Conservation (phyloP, 1,139 yeast genomes). For the Suhomyces ambrosiae region DNA sequence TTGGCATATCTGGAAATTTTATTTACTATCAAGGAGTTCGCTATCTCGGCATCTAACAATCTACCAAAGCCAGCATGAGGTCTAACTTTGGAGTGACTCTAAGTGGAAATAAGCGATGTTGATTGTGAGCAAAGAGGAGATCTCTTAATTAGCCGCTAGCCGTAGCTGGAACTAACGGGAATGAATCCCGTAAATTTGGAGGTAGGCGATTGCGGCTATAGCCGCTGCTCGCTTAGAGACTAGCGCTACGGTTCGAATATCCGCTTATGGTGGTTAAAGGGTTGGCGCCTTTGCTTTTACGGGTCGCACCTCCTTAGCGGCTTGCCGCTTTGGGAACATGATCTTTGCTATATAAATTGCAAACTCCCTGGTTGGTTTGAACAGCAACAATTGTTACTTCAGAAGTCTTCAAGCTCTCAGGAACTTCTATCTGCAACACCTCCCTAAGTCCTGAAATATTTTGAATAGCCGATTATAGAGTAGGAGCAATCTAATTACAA, state of each 20-base stretch:
- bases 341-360: constrained; percentile 2
- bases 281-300: constrained; percentile 1
- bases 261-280: neutral
- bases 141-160: neutral
- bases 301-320: constrained; percentile 7
- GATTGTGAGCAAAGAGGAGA: no score
- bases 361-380: neutral
- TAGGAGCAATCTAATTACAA: constrained; percentile 13
- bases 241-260: constrained; percentile 1
- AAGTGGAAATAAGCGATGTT: no score
- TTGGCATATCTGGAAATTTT: no score
- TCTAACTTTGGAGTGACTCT: no score
- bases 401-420: neutral
- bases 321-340: constrained; percentile 10
- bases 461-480: no score
- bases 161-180: neutral
- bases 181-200: neutral
- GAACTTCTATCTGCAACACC: no score
- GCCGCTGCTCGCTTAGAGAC: constrained; percentile 1
- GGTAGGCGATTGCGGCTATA: neutral
- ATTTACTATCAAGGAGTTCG: no score
- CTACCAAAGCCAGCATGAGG: no score
- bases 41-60: no score
- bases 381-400: constrained; percentile 1
- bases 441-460: no score